These are phyloP conservation scores for Plantago lanceolata DNA, from an alignment of 305 asterid species.

Conservation along the genomic window DNA sequence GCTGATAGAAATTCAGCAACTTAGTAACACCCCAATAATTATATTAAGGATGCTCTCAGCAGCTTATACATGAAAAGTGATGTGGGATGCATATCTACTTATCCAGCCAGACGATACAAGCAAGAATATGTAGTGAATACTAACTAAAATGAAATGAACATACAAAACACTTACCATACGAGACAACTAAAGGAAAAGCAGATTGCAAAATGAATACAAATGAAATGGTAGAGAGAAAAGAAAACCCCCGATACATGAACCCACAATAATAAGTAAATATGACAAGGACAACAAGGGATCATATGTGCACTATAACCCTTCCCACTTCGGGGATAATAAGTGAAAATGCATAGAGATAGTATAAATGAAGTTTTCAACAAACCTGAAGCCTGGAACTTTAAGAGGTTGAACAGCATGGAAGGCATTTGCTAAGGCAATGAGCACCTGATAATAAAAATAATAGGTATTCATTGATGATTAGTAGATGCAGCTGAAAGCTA, in stretches of 20 bases:
- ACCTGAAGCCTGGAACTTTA: slow-evolving; percentile 96
- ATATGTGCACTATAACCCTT: not conserved
- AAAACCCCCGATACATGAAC: not conserved
- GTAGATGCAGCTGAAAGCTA: not conserved
- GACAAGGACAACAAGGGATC: not conserved
- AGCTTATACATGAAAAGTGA: slow-evolving; percentile 13
- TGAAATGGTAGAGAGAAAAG: not conserved
- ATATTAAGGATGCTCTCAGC: not conserved
- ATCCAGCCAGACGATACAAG: not conserved
- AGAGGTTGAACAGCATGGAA: slow-evolving; percentile 97
- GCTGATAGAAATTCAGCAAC: slow-evolving; percentile 51
- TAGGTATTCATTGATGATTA: not conserved
- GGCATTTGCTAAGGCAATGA: slow-evolving; percentile 83
- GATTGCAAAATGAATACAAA: not conserved
- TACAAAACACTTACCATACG: not conserved
- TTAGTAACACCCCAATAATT: slow-evolving; percentile 28
- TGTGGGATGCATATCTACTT: not conserved
- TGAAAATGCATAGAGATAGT: too few relatives aligned
- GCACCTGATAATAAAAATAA: slow-evolving; percentile 42
- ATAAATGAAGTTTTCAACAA: slow-evolving; percentile 22
- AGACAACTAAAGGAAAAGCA: not conserved
- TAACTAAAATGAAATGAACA: too few relatives aligned
- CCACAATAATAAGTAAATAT: not conserved
- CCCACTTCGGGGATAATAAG: too few relatives aligned
- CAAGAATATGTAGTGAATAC: not conserved